Base-by-base conservation (phyloP, 2,329 filamentous ascomycete species). In the Fusarium proliferatum region DNA sequence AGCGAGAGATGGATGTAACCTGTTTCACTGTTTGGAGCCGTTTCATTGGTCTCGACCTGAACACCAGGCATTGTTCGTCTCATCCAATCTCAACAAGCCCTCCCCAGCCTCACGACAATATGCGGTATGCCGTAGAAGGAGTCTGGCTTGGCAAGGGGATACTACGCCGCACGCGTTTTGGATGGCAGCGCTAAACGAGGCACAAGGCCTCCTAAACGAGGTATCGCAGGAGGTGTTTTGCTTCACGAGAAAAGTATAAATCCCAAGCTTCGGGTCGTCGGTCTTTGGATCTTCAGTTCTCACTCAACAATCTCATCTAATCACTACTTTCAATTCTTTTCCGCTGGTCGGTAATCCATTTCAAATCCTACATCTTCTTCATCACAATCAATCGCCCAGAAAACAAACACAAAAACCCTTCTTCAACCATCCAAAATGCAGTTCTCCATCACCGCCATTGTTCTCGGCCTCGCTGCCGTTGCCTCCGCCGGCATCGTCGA, bases 281-380 rank as follows among this genome's bases (percentile, higher is more conserved):
- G 26, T 59, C 33, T 43, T 66, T 66, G 26, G 16, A 13, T 67
- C 64, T 23, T 28, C 64, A 67, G 64, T 67, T 17, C 39, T 39
- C 34, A 66, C 64, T 67, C 64, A 66, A 30, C 62, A 63, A 49
- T 34, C 38, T 26, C 39, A 57, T 51, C 26, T 38, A 43, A 55
- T 45, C 10, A 28, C 39, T 23, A 64, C 62, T 30, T 66, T 67
- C 64, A 39, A 49, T 67, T 67, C 63, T 66, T 34, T 34, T 67
- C 64, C 61, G 64, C 64, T 67, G 64, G 64, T 45, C 64, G 64
- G 61, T 66, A 56, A 56, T 66, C 61, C 45, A 51, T 57, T 66
- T 66, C 38, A 11, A 16, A 42, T 59, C 51, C 38, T 6, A 43
- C 6, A 17, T 64, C 58, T 64, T 64, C 58, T 26, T 64, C 42